A percentile compares a stretch with the other conserved stretches of the same genome.
Evolutionary conservation across 2,329 filamentous ascomycete genomes (phyloP).

Genomic region (Cyphellophora europaea): DNA sequence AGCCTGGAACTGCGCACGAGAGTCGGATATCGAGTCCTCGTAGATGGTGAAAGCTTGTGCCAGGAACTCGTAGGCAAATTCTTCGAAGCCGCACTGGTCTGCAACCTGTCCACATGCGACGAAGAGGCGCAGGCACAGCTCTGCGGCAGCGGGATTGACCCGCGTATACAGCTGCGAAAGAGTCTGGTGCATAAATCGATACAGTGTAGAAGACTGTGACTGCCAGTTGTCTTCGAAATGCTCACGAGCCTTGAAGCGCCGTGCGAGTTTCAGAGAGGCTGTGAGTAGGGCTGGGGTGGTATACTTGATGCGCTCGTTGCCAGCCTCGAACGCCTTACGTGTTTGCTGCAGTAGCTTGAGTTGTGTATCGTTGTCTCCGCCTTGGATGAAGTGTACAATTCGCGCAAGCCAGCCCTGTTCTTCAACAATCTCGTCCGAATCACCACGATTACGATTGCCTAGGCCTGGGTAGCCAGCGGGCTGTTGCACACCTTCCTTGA

Average conservation of each 20-base stretch:
- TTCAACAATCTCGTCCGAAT: conserved; percentile 96
- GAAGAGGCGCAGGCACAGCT: conserved; percentile 82
- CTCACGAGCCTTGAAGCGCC: conserved; percentile 80
- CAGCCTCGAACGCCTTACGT: conserved; percentile 77
- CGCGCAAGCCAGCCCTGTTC: conserved; percentile 96
- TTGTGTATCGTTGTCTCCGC: conserved; percentile 81
- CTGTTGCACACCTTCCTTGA: conserved; percentile 82
- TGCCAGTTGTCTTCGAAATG: conserved; percentile 73
- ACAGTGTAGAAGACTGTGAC: conserved; percentile 67
- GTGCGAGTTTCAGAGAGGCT: conserved; percentile 77
- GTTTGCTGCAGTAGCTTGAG: conserved; percentile 80
- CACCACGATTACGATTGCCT: conserved; percentile 62
- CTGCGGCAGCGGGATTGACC: conserved; percentile 71
- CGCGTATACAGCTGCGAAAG: conserved; percentile 81
- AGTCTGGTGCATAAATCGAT: conserved; percentile 89
- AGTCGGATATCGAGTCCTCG: conserved; percentile 91
- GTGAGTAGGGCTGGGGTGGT: conserved; percentile 91
- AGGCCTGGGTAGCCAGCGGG: conserved; percentile 77
- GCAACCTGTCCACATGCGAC: conserved; percentile 87
- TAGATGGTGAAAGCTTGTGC: conserved; percentile 98
- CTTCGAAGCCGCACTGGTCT: conserved; percentile 83
- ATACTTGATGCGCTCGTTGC: conserved; percentile 90
- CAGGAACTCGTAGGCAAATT: conserved; percentile 96
- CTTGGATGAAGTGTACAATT: conserved; percentile 78
- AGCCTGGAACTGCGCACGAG: conserved; percentile 93